Conservation (phyloP, 805 yeast species). For the Candida nanaspora region DNA sequence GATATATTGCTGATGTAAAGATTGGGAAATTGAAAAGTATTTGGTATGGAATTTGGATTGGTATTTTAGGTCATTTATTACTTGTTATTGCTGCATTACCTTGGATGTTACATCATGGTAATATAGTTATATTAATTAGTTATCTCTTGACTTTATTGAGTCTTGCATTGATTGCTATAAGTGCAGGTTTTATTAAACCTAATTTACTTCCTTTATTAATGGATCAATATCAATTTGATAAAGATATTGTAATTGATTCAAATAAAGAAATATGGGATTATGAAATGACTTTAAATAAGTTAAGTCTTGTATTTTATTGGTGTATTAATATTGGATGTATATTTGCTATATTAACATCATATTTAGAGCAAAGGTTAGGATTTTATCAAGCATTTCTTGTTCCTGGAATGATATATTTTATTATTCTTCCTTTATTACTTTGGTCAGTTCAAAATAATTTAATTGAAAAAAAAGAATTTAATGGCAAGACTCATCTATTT, state of each 20-base stretch:
- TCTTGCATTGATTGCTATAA: conserved; percentile 30
- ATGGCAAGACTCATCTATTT: conserved; percentile 35
- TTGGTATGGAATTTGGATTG: conserved; percentile 38
- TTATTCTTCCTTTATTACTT: not conserved
- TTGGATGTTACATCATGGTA: conserved; percentile 10
- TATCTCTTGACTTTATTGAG: conserved; percentile 27
- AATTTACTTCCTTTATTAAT: conserved; percentile 40
- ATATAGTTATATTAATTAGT: conserved; percentile 8
- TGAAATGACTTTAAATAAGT: conserved; percentile 31
- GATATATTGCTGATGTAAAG: conserved; percentile 42
- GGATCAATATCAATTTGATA: conserved; percentile 56
- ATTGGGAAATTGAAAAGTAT: conserved; percentile 41
- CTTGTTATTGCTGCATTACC: conserved; percentile 43
- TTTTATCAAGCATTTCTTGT: conserved; percentile 44
- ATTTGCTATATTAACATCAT: conserved; percentile 40
- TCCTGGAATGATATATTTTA: conserved; percentile 45
- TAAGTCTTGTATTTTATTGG: conserved; percentile 41
- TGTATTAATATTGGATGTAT: conserved; percentile 48
- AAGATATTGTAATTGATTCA: conserved; percentile 43
- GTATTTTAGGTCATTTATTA: conserved; percentile 38
- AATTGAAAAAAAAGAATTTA: not conserved
- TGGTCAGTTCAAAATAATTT: not conserved
- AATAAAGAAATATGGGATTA: conserved; percentile 35
- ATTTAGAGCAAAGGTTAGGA: conserved; percentile 40
- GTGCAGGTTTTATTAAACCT: conserved; percentile 49